These are phyloP conservation scores for Myochromella boudieri DNA, from an alignment of 768 basidiomycete genomes.

Conservation along the genomic window DNA sequence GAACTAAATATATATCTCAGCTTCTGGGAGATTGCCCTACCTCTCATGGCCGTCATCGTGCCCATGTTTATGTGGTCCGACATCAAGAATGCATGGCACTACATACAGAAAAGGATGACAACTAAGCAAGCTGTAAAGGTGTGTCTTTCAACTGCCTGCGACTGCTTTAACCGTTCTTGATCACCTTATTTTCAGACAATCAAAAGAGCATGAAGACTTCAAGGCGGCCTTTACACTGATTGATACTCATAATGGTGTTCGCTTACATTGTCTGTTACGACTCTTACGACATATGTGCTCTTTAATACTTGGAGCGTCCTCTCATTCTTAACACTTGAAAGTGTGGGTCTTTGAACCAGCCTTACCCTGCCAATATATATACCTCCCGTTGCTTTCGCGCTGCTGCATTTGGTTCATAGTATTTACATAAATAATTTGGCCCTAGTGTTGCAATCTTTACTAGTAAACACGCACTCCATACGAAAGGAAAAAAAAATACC, in stretches of 20 bases:
- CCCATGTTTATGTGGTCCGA: conserved; percentile 59
- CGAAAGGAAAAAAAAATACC: too few species aligned
- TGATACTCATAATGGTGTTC: too few species aligned
- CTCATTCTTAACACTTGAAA: too few species aligned
- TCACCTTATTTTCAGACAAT: conserved; percentile 5
- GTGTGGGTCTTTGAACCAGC: too few species aligned
- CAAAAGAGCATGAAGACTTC: conserved; percentile 15
- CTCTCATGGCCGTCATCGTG: conserved; percentile 57
- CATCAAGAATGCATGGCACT: conserved; percentile 43
- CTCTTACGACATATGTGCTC: neutral
- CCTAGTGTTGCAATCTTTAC: too few species aligned
- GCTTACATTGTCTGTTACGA: neutral
- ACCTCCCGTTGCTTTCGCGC: too few species aligned
- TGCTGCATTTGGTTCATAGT: too few species aligned
- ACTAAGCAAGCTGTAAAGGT: conserved; percentile 40
- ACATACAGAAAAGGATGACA: conserved; percentile 42
- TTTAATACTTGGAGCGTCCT: too few species aligned
- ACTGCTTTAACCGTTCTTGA: neutral
- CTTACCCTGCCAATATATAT: too few species aligned
- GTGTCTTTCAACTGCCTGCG: neutral
- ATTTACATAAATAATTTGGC: too few species aligned
- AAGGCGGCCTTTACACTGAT: too few species aligned
- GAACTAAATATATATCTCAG: conserved; percentile 28
- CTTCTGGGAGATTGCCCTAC: conserved; percentile 71
- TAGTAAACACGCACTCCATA: too few species aligned